A percentile compares a stretch with the other conserved stretches of the same genome.
Evolutionary conservation across 306 rosid genomes (phyloP).

Genomic region (Bauhinia variegata): DNA sequence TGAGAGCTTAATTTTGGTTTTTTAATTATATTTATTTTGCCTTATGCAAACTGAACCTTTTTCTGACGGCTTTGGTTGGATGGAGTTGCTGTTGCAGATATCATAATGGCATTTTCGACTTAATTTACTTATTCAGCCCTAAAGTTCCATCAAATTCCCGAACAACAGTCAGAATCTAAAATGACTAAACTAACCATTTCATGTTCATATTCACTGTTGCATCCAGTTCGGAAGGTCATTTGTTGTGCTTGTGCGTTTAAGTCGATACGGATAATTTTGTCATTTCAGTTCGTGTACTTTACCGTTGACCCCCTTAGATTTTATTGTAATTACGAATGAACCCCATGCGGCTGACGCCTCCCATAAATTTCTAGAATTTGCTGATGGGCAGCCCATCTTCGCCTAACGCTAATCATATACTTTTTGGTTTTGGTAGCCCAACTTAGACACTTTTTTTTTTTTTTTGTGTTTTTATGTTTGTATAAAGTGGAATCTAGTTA

Average conservation of each 20-base stretch:
- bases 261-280: neutral
- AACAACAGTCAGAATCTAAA: neutral
- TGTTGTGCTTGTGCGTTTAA: too few relatives aligned
- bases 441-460: neutral
- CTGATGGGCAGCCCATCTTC: neutral
- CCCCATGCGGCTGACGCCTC: neutral
- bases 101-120: constrained; percentile 28
- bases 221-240: constrained; percentile 1
- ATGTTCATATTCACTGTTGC: too few relatives aligned
- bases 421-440: neutral
- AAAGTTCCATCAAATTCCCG: constrained; percentile 31
- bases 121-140: constrained; percentile 47
- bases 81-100: constrained; percentile 50
- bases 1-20: constrained; percentile 18
- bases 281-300: neutral
- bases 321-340: neutral
- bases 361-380: neutral
- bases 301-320: neutral
- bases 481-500: too few relatives aligned
- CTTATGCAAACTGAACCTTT: constrained; percentile 6
- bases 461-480: too few relatives aligned
- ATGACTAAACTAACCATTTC: constrained; percentile 12
- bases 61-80: constrained; percentile 39
- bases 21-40: neutral
- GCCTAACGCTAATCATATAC: neutral